Evolutionary conservation across 2,329 filamentous ascomycete species (phyloP).

Genomic region (Juglanconis sp.): DNA sequence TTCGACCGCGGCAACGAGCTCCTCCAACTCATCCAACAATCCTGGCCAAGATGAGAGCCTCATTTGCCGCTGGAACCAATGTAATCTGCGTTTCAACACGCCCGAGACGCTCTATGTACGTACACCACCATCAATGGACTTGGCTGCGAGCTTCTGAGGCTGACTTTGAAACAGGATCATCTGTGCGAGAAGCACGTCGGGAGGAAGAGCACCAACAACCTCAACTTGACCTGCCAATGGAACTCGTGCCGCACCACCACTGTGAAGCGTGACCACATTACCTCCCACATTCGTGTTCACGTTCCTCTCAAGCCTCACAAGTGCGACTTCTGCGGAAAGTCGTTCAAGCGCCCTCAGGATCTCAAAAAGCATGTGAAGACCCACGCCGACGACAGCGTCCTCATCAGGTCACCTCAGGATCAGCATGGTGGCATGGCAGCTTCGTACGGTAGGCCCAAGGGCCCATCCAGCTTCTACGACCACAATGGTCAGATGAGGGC

Average conservation of each 20-base stretch:
- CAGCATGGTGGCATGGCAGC: constrained; percentile 46
- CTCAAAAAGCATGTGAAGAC: constrained; percentile 99
- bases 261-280: constrained; percentile 98
- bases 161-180: constrained; percentile 66
- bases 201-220: constrained; percentile 97
- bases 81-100: constrained; percentile 55
- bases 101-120: constrained; percentile 61
- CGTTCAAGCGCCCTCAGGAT: constrained; percentile 98
- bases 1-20: constrained; percentile 45
- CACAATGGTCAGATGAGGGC: constrained; percentile 58
- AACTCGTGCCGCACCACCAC: constrained; percentile 93
- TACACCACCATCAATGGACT: constrained; percentile 11
- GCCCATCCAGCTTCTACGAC: constrained; percentile 59
- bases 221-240: constrained; percentile 97
- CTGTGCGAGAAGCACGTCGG: constrained; percentile 98
- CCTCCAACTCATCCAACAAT: constrained; percentile 34
- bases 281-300: constrained; percentile 96
- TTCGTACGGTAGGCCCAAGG: constrained; percentile 52
- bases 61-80: constrained; percentile 58
- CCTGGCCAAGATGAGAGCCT: constrained; percentile 48
- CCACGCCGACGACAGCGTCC: constrained; percentile 89
- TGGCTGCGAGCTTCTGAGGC: background rate
- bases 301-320: constrained; percentile 99
- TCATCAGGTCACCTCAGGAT: constrained; percentile 52
- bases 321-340: constrained; percentile 97